Base-by-base conservation (phyloP, 352 stramenopile genomes). In the Aphanomyces cochlioides region DNA sequence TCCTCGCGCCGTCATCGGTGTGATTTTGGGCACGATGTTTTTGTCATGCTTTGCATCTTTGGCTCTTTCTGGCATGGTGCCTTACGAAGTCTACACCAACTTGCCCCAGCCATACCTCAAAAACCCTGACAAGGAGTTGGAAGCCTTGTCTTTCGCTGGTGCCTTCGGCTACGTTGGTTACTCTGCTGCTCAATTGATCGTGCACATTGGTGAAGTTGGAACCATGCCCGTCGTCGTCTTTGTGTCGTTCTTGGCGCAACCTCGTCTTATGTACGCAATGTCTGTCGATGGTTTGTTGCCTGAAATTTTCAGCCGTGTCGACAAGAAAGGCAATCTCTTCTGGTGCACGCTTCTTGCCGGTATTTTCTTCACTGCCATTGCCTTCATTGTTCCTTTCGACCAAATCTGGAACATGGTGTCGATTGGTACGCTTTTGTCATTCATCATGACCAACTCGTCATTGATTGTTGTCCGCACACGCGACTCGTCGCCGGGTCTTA, bases 141-240 rank as follows among this genome's bases (percentile, higher is more conserved):
- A 1, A n/a, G 43, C 17, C 10, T 50, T 50, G 43, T 50, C 43
- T 50, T 12, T 50, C 43, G 43, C 43, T n/a, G 43, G 17, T 50
- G 10, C 43, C 1, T 50, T 50, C 17, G 43, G 43, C 15, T 50
- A 65, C 41, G 59, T 75, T 13, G 74, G 75, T 6, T 77, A 53
- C 38, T 64, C 66, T 34, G 69, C 78, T 77, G 74, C 77, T 7
- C 67, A 75, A 37, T 74, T 89, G 48, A 67, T 93, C 41, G 77
- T 83, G 10, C 82, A 81, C 34, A 72, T 83, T 63, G 88, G 88
- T 56, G 88, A 96, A 78, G 69, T 95, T 3, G 77, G 92, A 13
- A 98, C 92, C 17, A 92, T 98, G 75, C 95, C 95, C 0, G 74
- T 98, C 19, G 95, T 98, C 47, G 93, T 98, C 50, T 74, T 98